Conservation (phyloP, 2,329 filamentous ascomycete species). For the Cryphonectria naterciae region DNA sequence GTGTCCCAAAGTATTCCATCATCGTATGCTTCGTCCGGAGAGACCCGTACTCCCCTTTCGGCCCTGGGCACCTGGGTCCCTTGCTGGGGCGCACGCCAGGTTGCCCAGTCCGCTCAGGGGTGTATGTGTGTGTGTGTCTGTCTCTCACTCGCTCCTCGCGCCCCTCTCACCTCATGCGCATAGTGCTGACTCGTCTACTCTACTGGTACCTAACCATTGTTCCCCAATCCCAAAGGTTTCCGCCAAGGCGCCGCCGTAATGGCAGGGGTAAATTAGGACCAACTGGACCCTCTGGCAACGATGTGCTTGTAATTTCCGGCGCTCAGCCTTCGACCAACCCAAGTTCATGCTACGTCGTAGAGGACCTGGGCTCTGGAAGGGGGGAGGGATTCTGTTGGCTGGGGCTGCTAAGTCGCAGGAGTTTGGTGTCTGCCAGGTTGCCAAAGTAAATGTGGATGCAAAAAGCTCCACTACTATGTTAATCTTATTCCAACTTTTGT, state of each 20-base stretch:
- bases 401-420: background rate
- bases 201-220: background rate
- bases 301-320: constrained; percentile 1
- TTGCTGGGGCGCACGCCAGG: background rate
- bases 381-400: background rate
- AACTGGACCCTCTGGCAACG: constrained; percentile 1
- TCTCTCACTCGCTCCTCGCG: background rate
- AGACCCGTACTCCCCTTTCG: background rate
- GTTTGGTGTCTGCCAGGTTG: background rate
- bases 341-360: background rate
- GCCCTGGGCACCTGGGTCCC: background rate
- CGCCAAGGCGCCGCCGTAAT: constrained; percentile 7
- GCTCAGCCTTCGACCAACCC: background rate
- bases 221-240: constrained; percentile 5
- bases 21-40: background rate
- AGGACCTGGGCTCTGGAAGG: background rate
- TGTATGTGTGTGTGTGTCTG: background rate
- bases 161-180: background rate
- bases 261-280: constrained; percentile 12
- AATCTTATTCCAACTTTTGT: background rate
- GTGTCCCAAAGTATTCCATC: background rate
- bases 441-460: background rate
- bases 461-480: background rate
- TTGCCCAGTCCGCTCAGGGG: background rate
- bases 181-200: constrained; percentile 6